Conservation (phyloP, 169 alveolate species). For the Plasmodium gallinaceum region DNA sequence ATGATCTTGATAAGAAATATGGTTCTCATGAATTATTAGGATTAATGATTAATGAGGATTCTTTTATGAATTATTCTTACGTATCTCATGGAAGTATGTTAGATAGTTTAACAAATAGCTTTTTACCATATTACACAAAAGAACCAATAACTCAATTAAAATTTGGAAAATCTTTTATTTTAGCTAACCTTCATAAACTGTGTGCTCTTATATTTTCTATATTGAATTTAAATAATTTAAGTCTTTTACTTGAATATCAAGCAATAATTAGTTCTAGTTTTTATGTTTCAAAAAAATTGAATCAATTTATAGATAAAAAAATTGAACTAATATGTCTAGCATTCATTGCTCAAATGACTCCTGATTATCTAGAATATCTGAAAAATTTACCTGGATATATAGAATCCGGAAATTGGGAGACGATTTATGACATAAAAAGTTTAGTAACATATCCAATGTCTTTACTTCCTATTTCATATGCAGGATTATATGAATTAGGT, state of each 20-base stretch:
- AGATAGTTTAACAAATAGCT: conserved; percentile 38
- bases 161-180: conserved; percentile 49
- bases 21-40: neutral
- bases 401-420: neutral
- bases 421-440: neutral
- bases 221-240: conserved; percentile 40
- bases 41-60: neutral
- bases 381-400: too few species aligned
- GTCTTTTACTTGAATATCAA: conserved; percentile 41
- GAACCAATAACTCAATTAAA: conserved; percentile 49
- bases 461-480: neutral
- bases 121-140: conserved; percentile 37
- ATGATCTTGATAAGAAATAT: conserved; percentile 34
- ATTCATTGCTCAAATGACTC: neutral
- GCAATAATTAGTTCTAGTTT: conserved; percentile 21
- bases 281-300: conserved; percentile 15
- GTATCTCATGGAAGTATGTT: conserved; percentile 33
- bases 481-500: conserved; percentile 8
- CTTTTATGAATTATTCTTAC: conserved; percentile 7
- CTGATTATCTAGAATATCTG: neutral
- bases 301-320: conserved; percentile 23
- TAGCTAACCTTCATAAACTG: conserved; percentile 27
- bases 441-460: neutral
- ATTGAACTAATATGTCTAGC: neutral
- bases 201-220: conserved; percentile 2